These are phyloP conservation scores for Eragrostis curvula DNA, from an alignment of 176 grass and related monocot species.

Conservation along the genomic window DNA sequence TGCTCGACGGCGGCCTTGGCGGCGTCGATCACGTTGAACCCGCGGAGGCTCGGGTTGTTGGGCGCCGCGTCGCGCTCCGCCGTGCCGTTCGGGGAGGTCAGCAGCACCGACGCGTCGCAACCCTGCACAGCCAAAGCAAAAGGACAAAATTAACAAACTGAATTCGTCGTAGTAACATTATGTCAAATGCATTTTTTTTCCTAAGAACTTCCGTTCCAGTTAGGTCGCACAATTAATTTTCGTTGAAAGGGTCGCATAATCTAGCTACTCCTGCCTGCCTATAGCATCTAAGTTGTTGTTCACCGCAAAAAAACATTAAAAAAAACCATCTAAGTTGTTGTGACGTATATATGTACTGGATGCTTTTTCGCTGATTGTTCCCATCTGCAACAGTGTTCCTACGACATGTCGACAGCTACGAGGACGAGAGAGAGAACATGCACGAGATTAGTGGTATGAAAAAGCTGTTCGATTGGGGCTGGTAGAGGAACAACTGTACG, in stretches of 20 bases:
- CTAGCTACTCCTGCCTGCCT: too few relatives aligned
- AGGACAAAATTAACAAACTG: neutral
- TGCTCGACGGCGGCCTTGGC: constrained; percentile 60
- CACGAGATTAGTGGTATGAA: neutral
- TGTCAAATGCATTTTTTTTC: too few relatives aligned
- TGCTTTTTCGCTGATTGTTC: neutral
- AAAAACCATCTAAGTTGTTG: too few relatives aligned
- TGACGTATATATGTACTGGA: neutral
- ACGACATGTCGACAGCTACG: neutral
- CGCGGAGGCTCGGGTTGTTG: constrained; percentile 67
- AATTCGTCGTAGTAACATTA: too few relatives aligned
- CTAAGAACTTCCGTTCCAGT: too few relatives aligned
- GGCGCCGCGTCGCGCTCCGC: constrained; percentile 56
- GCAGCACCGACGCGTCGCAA: constrained; percentile 67
- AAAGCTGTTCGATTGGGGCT: constrained; percentile 5
- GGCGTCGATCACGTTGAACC: constrained; percentile 61
- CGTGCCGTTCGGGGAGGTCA: constrained; percentile 49
- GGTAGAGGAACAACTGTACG: neutral
- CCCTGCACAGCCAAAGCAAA: constrained; percentile 12
- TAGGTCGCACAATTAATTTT: too few relatives aligned
- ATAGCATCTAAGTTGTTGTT: too few relatives aligned
- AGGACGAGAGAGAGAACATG: too few relatives aligned
- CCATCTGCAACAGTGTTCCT: neutral
- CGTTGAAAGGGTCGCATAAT: too few relatives aligned
- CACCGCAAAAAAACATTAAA: too few relatives aligned